Base-by-base conservation (phyloP, 225 moss, liverwort and hornwort species). In the Anthoceros angustus region DNA sequence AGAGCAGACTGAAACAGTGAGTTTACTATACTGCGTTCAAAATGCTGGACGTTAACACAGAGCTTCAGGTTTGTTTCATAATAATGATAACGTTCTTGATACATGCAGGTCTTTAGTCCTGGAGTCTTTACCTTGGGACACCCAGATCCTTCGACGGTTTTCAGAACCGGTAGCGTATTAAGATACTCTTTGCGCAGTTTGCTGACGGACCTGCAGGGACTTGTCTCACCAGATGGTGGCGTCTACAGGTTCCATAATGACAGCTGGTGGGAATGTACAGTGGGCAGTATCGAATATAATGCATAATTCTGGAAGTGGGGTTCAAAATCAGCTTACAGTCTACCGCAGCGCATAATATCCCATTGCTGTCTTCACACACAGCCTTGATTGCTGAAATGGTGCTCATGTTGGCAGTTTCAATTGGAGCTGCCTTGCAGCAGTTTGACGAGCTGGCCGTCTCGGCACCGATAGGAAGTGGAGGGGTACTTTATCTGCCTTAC, bases 41-140 rank as follows among this genome's bases (percentile, higher is more conserved):
- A 32, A 1, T 32, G 32, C 32, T 32, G 32, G 32, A 32, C 32
- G 32, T 32, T 4, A 32, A 32, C 4, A 32, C 32, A 32, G 32
- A 32, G 32, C 32, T 32, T 32, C 32, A 32, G 32, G 32, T 32
- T 18, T 55, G 55, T 15, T 55, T 55, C 45, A 6, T 46, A 1
- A 32, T 66, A 48, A 40, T 62, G 21, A 24, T 7, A 15, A 15
- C n/a, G 39, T 25, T 70, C 40, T 73, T 2, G 20, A 43, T 74
- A 14, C 66, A 7, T 68, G 70, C 70, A 87, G 80, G 73, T 42
- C 23, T 62, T 67, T 43, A 71, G 83, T 75, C 49, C 87, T 65
- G 90, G 93, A 69, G 84, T 90, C 7, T 90, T 87, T 65, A 86
- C 73, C 62, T 74, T 94, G 20, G 93, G 86, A 16, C 93, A 94